A percentile compares a stretch with the other conserved stretches of the same genome.
These are phyloP conservation scores for Linnemannia zychae DNA, from an alignment of 192 early-diverging fungal species.

Conservation along the genomic window DNA sequence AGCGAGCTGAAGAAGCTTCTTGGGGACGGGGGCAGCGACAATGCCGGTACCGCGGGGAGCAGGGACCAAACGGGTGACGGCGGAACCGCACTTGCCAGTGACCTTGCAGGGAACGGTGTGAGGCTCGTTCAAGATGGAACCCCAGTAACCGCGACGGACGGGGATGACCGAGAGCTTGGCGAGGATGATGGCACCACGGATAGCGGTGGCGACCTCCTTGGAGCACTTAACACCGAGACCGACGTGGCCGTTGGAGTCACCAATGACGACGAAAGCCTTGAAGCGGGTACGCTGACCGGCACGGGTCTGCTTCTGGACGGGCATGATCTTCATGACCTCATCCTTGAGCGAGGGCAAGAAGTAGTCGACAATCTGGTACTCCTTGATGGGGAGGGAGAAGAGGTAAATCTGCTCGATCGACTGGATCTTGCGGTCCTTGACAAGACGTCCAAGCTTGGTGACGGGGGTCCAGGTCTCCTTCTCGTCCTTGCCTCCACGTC, in stretches of 20 bases:
- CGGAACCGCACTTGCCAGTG: conserved; percentile 96
- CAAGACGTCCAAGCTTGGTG: conserved; percentile 99
- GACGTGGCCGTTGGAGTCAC: conserved; percentile 97
- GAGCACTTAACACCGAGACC: conserved; percentile 99
- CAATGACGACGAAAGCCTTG: conserved; percentile 99
- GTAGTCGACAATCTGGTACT: conserved; percentile 98
- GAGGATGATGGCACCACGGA: conserved; percentile 98
- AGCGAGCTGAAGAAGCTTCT: conserved; percentile 97
- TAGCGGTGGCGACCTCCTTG: conserved; percentile 99
- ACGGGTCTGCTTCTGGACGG: conserved; percentile 99
- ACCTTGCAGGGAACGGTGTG: conserved; percentile 99
- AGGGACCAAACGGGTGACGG: conserved; percentile 92
- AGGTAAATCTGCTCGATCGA: conserved; percentile 97
- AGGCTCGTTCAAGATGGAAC: conserved; percentile 93
- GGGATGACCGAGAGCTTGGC: conserved; percentile 99
- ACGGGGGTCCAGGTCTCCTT: conserved; percentile 77
- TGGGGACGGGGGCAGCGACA: conserved; percentile 96
- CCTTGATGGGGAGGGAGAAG: conserved; percentile 99
- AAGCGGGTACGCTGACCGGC: conserved; percentile 99
- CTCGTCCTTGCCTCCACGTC: conserved; percentile 79
- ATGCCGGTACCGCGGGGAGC: conserved; percentile 99
- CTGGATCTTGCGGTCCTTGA: conserved; percentile 98
- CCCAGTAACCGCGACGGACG: conserved; percentile 99
- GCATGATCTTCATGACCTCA: conserved; percentile 99
- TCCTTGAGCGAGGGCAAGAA: conserved; percentile 97